Evolutionary conservation across 208 protist genomes (phyloP).

Genomic region (Leishmania major): DNA sequence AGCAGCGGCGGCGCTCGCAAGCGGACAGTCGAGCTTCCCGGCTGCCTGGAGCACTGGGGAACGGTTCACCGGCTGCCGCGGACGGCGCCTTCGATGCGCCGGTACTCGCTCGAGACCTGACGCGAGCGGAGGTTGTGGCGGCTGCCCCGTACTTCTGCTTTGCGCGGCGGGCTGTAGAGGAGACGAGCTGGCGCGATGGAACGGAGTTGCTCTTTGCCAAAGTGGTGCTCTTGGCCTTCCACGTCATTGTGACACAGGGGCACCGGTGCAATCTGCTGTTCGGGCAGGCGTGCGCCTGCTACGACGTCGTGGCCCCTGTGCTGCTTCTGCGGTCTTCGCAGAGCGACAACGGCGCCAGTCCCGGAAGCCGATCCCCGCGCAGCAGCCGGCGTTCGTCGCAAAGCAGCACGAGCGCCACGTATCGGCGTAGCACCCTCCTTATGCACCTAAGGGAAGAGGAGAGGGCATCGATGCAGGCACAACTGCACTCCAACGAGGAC

Average conservation of each 20-base stretch:
- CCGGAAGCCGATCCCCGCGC: slow-evolving; percentile 3
- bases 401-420: slow-evolving; percentile 11
- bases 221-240: slow-evolving; percentile 62
- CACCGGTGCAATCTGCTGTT: slow-evolving; percentile 72
- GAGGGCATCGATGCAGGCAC: slow-evolving; percentile 9
- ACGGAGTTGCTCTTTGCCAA: slow-evolving; percentile 62
- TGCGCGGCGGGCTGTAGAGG: slow-evolving; percentile 56
- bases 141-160: slow-evolving; percentile 85
- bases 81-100: slow-evolving; percentile 29
- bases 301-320: slow-evolving; percentile 55
- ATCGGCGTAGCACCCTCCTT: slow-evolving; percentile 25
- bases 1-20: slow-evolving; percentile 5
- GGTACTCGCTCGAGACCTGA: slow-evolving; percentile 63
- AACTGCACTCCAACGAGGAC: background rate
- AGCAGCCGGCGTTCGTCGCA: slow-evolving; percentile 12
- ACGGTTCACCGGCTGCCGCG: background rate
- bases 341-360: background rate
- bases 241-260: slow-evolving; percentile 60
- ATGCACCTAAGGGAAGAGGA: slow-evolving; percentile 27
- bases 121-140: slow-evolving; percentile 55
- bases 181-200: slow-evolving; percentile 68
- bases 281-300: slow-evolving; percentile 82
- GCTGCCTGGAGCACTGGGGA: background rate
- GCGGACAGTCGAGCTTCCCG: slow-evolving; percentile 5
- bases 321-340: slow-evolving; percentile 9